Base-by-base conservation (phyloP, 192 early-diverging fungal species). In the Umbelopsis ramanniana region DNA sequence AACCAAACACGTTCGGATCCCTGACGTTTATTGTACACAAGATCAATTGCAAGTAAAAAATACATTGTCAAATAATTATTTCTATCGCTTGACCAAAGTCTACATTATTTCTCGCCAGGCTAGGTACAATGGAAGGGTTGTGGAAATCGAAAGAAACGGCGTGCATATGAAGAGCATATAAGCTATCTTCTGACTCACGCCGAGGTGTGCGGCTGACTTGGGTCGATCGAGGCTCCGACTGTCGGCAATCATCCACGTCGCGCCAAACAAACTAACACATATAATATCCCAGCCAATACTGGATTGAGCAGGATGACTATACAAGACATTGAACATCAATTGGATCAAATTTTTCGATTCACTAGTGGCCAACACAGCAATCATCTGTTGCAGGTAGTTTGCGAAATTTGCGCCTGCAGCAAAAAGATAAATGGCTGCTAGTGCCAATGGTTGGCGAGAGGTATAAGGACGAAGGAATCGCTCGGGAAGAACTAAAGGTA, bases 221-320 rank as follows among this genome's bases (percentile, higher is more conserved):
- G 43, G 24, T n/a, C 46, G 22, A 11, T 43, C 37, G 46, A 35
- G 45, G 22, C 24, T 40, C 52, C 29, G 43, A n/a, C 55, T 57
- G 54, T 73, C 55, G 2, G 29, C 45, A 12, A 57, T 50, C 67
- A 78, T 71, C 76, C 76, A 78, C 1, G 26, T 26, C 12, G 70
- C 66, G 5, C 54, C 37, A 46, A 74, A 70, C 38, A 68, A 1
- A 22, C 69, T 68, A 14, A 78, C 48, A 67, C 68, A 72, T 7
- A 73, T 26, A 9, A 73, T 60, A 47, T 78, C 76, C 38, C 43
- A 78, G 29, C 76, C 73, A 17, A 78, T 78, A 66, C 76, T 78
- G 0, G 72, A 73, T 46, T 78, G 76, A 6, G 76, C 76, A 14
- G 76, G 72, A 17, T 73, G 72, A 1, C 19, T 37, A 4, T 73